Conservation (phyloP, 1,139 yeast species). For the Pichia sp. region DNA sequence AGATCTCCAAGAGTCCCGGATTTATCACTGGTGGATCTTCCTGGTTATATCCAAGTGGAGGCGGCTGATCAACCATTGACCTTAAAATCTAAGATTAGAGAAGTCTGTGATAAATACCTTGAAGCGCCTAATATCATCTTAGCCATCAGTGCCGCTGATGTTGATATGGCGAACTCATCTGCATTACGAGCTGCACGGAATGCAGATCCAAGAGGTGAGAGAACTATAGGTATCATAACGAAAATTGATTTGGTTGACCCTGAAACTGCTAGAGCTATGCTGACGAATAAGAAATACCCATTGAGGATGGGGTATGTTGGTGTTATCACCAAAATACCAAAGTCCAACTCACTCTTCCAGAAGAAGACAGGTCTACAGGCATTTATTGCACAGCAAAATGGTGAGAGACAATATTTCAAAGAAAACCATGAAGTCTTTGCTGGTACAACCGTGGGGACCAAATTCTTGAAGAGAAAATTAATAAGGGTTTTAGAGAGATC, state of each 20-base stretch:
- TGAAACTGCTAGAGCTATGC: conserved; percentile 56
- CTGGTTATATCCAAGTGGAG: conserved; percentile 96
- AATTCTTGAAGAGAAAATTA: conserved; percentile 66
- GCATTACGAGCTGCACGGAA: conserved; percentile 86
- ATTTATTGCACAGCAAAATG: conserved; percentile 56
- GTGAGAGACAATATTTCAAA: conserved; percentile 53
- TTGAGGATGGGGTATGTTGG: conserved; percentile 96
- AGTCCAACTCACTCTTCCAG: conserved; percentile 28
- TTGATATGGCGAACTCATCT: conserved; percentile 92
- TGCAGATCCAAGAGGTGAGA: conserved; percentile 92
- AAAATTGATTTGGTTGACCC: conserved; percentile 88
- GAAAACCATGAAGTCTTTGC: conserved; percentile 53
- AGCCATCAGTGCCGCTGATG: conserved; percentile 97
- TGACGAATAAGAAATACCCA: conserved; percentile 79
- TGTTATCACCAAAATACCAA: conserved; percentile 79
- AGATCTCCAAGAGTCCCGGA: conserved; percentile 93
- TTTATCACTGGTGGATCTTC: conserved; percentile 86
- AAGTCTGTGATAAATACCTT: conserved; percentile 75
- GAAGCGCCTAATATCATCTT: conserved; percentile 89
- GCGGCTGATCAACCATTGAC: conserved; percentile 93
- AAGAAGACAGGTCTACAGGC: conserved; percentile 32
- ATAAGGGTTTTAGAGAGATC: conserved; percentile 84
- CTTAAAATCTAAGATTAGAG: conserved; percentile 70
- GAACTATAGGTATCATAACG: conserved; percentile 94
- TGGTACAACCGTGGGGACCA: conserved; percentile 73